Percentiles rank a stretch among this genome's conserved stretches.
These are phyloP conservation scores for Ogataea ganodermae DNA, from an alignment of 805 yeast genomes.

Conservation along the genomic window DNA sequence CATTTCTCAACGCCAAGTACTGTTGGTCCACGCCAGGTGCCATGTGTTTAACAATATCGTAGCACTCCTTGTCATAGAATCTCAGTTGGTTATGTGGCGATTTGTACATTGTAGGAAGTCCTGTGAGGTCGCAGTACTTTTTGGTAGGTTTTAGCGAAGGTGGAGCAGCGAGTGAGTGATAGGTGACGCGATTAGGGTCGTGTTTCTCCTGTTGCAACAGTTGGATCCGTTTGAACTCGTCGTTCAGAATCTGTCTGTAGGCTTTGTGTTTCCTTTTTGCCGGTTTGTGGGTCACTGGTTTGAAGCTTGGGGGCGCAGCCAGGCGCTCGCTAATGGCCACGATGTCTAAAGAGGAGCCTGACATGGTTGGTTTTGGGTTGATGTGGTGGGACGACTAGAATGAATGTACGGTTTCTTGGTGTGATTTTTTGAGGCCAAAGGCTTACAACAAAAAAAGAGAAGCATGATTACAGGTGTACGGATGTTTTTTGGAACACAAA, in stretches of 20 bases:
- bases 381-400: too few species aligned
- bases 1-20: constrained; percentile 82
- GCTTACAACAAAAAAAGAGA: too few species aligned
- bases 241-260: constrained; percentile 67
- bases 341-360: constrained; percentile 10
- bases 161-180: constrained; percentile 74
- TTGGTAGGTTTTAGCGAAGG: constrained; percentile 82
- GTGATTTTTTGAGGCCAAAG: too few species aligned
- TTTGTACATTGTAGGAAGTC: constrained; percentile 75
- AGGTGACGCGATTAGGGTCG: constrained; percentile 56
- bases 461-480: too few species aligned
- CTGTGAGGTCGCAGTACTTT: constrained; percentile 92
- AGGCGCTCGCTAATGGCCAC: constrained; percentile 39
- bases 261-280: constrained; percentile 71
- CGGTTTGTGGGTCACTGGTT: constrained; percentile 51
- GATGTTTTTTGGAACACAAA: neutral
- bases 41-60: constrained; percentile 72
- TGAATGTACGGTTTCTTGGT: too few species aligned
- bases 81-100: constrained; percentile 74
- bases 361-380: neutral
- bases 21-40: constrained; percentile 94
- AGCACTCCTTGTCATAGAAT: constrained; percentile 82
- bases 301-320: constrained; percentile 55
- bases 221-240: constrained; percentile 71
- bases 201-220: constrained; percentile 37